Percentiles rank a stretch among this genome's conserved stretches.
Conservation (phyloP, 768 basidiomycete genomes). For the Macrolepiota albuminosa region DNA sequence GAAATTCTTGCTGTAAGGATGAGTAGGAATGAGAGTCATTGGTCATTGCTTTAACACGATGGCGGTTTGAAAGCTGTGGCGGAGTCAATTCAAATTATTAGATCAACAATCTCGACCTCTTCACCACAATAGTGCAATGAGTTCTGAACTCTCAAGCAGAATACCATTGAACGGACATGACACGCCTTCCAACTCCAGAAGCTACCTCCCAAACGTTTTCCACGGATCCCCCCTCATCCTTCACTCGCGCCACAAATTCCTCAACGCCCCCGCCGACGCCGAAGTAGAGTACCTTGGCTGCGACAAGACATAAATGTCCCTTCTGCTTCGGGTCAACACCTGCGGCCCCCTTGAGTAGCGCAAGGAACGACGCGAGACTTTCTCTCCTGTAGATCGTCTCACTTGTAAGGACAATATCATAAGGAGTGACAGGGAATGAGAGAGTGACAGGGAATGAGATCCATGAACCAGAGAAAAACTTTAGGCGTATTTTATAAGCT, state of each 20-base stretch:
- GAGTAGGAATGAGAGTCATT: neutral
- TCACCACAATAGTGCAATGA: neutral
- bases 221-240: slow-evolving; percentile 38
- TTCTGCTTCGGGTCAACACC: slow-evolving; percentile 19
- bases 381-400: slow-evolving; percentile 87
- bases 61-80: neutral
- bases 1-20: neutral
- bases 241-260: slow-evolving; percentile 62
- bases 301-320: slow-evolving; percentile 60
- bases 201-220: slow-evolving; percentile 61
- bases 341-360: slow-evolving; percentile 33
- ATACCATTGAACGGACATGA: slow-evolving; percentile 63
- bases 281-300: slow-evolving; percentile 91
- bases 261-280: slow-evolving; percentile 88
- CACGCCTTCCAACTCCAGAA: slow-evolving; percentile 66
- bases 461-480: slow-evolving; percentile 87
- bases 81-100: neutral
- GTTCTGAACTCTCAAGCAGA: neutral
- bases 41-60: neutral
- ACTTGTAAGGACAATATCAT: slow-evolving; percentile 78
- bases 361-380: slow-evolving; percentile 57
- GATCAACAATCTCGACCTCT: neutral
- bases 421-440: slow-evolving; percentile 39
- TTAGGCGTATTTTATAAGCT: slow-evolving; percentile 49
- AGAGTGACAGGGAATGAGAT: slow-evolving; percentile 37